Conservation (phyloP, 2,329 filamentous ascomycete genomes). For the Nemania sp. region DNA sequence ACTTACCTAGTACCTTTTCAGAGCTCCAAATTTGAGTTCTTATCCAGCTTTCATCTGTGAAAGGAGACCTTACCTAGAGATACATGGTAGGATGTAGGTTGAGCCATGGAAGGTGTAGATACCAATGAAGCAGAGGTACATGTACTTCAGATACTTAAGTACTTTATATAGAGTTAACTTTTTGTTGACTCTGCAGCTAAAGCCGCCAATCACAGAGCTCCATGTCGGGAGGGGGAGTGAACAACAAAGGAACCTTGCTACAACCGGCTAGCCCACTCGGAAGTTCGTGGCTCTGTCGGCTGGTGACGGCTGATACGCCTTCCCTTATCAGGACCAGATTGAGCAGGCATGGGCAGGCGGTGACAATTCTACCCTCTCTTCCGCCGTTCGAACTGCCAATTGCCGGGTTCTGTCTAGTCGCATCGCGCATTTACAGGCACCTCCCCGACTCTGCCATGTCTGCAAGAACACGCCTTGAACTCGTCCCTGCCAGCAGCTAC, state of each 20-base stretch:
- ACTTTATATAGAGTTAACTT: too few relatives aligned
- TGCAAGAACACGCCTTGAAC: constrained; percentile 22
- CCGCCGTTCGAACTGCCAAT: constrained; percentile 32
- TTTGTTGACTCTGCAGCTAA: background rate
- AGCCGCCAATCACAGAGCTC: constrained; percentile 14
- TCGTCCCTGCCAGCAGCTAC: constrained; percentile 18
- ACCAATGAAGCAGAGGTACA: too few relatives aligned
- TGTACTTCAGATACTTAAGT: too few relatives aligned
- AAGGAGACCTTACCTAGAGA: too few relatives aligned
- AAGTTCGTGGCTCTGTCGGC: background rate
- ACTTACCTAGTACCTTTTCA: too few relatives aligned
- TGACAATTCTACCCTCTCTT: constrained; percentile 33
- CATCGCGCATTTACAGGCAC: constrained; percentile 24
- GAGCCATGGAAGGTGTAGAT: too few relatives aligned
- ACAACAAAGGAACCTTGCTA: constrained; percentile 6
- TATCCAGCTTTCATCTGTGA: too few relatives aligned
- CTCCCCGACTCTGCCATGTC: constrained; percentile 23
- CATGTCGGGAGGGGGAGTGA: background rate
- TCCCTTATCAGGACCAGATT: constrained; percentile 25
- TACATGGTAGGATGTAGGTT: too few relatives aligned
- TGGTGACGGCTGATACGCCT: constrained; percentile 21
- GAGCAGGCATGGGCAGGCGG: constrained; percentile 28
- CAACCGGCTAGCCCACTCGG: background rate
- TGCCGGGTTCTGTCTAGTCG: constrained; percentile 30
- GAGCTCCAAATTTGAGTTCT: too few relatives aligned